Percentiles rank a stretch among this genome's conserved stretches.
Evolutionary conservation across 768 basidiomycete species (phyloP).

Genomic region (Podaxis sp.): DNA sequence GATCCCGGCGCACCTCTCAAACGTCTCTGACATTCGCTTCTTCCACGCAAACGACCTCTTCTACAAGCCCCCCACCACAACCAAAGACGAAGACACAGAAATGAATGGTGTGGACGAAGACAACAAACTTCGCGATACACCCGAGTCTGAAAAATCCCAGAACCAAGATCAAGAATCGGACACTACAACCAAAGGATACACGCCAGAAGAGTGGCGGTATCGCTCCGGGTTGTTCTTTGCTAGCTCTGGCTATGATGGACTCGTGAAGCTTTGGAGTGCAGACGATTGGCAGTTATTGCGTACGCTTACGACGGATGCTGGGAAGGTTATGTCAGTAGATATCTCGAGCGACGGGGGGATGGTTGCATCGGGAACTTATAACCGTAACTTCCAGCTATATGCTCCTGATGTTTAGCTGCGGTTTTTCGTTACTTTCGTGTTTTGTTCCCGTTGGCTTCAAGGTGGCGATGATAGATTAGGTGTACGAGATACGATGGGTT

Average conservation of each 20-base stretch:
- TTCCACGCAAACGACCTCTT: conserved; percentile 68
- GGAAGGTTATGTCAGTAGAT: conserved; percentile 99
- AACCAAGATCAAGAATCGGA: conserved; percentile 23
- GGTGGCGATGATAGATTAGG: not conserved
- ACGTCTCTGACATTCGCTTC: conserved; percentile 94
- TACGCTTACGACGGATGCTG: conserved; percentile 88
- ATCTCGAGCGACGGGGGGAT: conserved; percentile 79
- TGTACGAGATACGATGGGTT: not conserved
- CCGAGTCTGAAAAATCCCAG: conserved; percentile 29
- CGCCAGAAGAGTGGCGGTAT: conserved; percentile 73
- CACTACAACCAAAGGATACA: conserved; percentile 23
- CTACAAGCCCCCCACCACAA: conserved; percentile 38
- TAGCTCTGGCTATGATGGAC: conserved; percentile 91
- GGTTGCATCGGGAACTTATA: conserved; percentile 89
- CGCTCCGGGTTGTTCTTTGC: conserved; percentile 91
- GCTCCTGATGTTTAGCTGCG: conserved; percentile 60
- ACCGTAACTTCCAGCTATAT: conserved; percentile 92
- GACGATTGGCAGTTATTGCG: conserved; percentile 96
- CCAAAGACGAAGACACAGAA: conserved; percentile 36
- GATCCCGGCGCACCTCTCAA: conserved; percentile 93
- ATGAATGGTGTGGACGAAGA: conserved; percentile 49
- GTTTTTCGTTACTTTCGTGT: conserved; percentile 9
- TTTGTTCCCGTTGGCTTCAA: not conserved
- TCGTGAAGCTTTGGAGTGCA: conserved; percentile 95
- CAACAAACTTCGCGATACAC: conserved; percentile 32